A percentile compares a stretch with the other conserved stretches of the same genome.
phyloP scores from a whole-genome alignment of 164 flowering plant genomes.

The Magnolia sinica region DNA sequence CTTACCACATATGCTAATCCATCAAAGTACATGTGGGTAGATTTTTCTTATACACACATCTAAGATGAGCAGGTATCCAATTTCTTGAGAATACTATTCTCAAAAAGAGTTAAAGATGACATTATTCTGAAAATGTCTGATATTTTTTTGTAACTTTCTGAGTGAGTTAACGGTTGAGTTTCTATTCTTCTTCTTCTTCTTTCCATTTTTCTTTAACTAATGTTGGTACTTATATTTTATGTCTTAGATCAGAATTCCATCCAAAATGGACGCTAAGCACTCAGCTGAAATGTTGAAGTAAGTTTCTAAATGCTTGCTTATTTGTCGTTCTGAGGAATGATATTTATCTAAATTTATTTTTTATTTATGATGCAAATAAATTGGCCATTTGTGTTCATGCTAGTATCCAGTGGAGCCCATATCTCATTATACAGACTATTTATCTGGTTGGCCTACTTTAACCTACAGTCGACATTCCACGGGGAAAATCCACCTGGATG shows the following conservation, averaged over 20 bases:
- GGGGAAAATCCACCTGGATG: not conserved
- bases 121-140: not conserved
- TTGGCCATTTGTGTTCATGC: not conserved
- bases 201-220: not conserved
- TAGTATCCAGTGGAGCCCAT: not conserved
- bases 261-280: constrained; percentile 14
- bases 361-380: too few species aligned
- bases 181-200: not conserved
- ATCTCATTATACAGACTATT: not conserved
- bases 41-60: too few species aligned
- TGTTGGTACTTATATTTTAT: not conserved
- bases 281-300: constrained; percentile 15
- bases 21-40: too few species aligned
- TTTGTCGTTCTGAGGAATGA: too few species aligned
- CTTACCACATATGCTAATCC: too few species aligned
- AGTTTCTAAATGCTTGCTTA: not conserved
- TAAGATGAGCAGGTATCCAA: too few species aligned
- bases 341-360: not conserved
- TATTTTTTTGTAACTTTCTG: not conserved
- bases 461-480: not conserved
- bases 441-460: too few species aligned
- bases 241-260: not conserved
- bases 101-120: too few species aligned
- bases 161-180: not conserved
- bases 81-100: too few species aligned